Conservation (phyloP, 768 basidiomycete species). For the Pleurotus pulmonarius region DNA sequence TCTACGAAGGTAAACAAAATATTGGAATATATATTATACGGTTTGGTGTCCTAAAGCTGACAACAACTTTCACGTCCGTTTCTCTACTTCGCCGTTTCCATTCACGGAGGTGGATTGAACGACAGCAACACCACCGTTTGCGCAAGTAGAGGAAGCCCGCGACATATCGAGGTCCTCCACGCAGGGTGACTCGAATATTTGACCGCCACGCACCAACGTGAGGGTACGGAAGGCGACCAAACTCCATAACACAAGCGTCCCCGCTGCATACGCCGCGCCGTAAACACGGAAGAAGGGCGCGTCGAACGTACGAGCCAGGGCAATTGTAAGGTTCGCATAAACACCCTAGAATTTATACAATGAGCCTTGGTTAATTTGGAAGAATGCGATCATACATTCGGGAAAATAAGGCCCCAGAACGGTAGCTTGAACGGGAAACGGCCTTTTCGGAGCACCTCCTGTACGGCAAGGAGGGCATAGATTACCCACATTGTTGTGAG, state of each 20-base stretch:
- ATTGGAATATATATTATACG: too few relatives aligned
- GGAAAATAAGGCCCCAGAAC: conserved; percentile 71
- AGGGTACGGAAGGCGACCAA: conserved; percentile 42
- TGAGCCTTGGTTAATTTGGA: neutral
- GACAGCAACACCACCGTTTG: neutral
- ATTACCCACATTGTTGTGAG: conserved; percentile 62
- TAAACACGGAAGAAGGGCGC: conserved; percentile 53
- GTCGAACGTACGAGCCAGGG: conserved; percentile 44
- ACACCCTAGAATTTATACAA: conserved; percentile 40
- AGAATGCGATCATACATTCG: conserved; percentile 40
- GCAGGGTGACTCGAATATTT: conserved; percentile 41
- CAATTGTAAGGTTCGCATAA: conserved; percentile 61
- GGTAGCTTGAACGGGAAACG: conserved; percentile 50
- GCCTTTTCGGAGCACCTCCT: conserved; percentile 33
- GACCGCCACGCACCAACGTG: conserved; percentile 25
- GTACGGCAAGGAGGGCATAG: conserved; percentile 49
- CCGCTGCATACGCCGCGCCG: conserved; percentile 51
- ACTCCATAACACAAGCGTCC: conserved; percentile 50
- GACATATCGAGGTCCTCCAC: conserved; percentile 28
- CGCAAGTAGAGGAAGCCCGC: neutral
- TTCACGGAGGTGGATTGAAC: neutral
- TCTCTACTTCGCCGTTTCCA: neutral
- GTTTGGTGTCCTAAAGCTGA: too few relatives aligned
- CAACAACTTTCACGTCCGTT: too few relatives aligned
- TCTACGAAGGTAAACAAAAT: too few relatives aligned